phyloP scores from a whole-genome alignment of 1,139 yeast species.

The Candida sp. region DNA sequence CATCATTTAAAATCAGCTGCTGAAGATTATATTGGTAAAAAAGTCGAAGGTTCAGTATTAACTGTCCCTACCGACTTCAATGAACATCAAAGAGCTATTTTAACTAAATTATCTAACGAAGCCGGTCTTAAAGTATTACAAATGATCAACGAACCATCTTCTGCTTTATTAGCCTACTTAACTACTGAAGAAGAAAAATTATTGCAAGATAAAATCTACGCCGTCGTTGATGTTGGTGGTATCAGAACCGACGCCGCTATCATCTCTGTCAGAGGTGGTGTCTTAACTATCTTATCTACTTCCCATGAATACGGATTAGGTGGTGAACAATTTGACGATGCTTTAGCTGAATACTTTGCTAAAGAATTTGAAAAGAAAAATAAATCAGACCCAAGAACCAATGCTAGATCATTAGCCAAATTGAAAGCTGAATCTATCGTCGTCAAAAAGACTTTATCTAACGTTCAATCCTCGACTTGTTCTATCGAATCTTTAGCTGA shows the following conservation, averaged over 20 bases:
- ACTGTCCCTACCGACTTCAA: conserved; percentile 91
- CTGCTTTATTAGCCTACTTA: conserved; percentile 83
- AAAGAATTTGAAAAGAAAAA: conserved; percentile 91
- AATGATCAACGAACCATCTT: conserved; percentile 88
- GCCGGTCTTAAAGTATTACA: conserved; percentile 84
- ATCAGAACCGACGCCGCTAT: conserved; percentile 96
- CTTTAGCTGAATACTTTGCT: conserved; percentile 80
- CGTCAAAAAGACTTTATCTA: conserved; percentile 89
- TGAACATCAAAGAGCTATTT: conserved; percentile 65
- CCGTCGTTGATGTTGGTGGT: conserved; percentile 97
- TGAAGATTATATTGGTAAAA: conserved; percentile 83
- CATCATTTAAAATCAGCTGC: conserved; percentile 84
- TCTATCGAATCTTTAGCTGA: conserved; percentile 95
- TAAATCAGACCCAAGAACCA: conserved; percentile 76
- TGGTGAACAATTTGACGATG: conserved; percentile 81
- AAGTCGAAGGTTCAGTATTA: conserved; percentile 78
- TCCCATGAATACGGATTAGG: conserved; percentile 82
- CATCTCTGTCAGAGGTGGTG: conserved; percentile 89
- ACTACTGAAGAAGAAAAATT: conserved; percentile 52
- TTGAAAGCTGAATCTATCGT: conserved; percentile 79
- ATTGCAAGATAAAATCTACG: conserved; percentile 73
- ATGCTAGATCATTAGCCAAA: conserved; percentile 85
- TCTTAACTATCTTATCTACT: conserved; percentile 84
- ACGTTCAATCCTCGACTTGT: conserved; percentile 84
- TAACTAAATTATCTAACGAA: conserved; percentile 57